Conservation (phyloP, 345 rosid genomes). For the Acer yangbiense region DNA sequence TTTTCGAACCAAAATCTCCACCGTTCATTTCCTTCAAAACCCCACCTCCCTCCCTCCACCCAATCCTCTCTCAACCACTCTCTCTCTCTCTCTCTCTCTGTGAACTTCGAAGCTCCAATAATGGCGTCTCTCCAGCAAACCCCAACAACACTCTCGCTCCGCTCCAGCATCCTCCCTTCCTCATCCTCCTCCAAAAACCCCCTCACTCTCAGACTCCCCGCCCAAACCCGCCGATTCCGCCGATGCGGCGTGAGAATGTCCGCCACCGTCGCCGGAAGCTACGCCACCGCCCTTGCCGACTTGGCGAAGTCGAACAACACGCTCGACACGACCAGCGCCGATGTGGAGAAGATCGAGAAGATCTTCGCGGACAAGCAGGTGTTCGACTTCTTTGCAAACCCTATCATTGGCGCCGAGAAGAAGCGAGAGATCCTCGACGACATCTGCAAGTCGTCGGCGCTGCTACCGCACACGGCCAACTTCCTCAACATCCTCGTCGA, state of each 20-base stretch:
- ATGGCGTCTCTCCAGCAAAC: constrained; percentile 75
- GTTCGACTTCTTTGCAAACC: constrained; percentile 60
- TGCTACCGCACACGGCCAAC: constrained; percentile 63
- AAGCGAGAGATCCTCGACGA: constrained; percentile 65
- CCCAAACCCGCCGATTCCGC: constrained; percentile 31
- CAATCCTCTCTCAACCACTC: background rate
- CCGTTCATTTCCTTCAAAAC: constrained; percentile 15
- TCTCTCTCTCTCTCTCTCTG: background rate
- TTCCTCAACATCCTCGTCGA: constrained; percentile 74
- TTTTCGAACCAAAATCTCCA: background rate
- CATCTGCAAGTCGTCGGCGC: constrained; percentile 41
- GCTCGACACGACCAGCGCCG: constrained; percentile 66
- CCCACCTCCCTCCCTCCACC: background rate
- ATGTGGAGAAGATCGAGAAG: constrained; percentile 71
- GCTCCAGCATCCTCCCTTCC: constrained; percentile 50
- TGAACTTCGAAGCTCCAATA: background rate
- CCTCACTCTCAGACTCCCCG: constrained; percentile 29
- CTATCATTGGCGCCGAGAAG: constrained; percentile 49
- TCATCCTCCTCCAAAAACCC: constrained; percentile 28
- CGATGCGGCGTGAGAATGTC: constrained; percentile 58
- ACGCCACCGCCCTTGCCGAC: constrained; percentile 81
- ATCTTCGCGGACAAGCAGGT: constrained; percentile 61
- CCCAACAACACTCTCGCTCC: constrained; percentile 44
- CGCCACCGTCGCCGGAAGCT: constrained; percentile 62
- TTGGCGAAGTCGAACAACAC: constrained; percentile 64